Base-by-base conservation (phyloP, 805 yeast genomes). In the Cyberlindnera samutprakarnensis region DNA sequence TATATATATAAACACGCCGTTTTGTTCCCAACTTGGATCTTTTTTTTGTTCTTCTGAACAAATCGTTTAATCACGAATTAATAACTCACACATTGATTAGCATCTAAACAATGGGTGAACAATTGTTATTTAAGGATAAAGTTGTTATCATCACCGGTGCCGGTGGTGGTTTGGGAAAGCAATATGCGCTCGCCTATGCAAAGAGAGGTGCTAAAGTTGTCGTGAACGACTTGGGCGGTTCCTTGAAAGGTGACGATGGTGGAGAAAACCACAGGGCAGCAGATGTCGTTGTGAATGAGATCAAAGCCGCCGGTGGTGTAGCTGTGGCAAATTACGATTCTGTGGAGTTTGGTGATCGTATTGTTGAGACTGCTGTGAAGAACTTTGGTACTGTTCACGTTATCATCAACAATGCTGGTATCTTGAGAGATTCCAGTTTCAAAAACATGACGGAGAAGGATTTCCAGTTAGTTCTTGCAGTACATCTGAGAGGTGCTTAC, bases 281-380 rank as follows among this genome's bases (percentile, higher is more conserved):
- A 8, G 96, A 88, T 51, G 61, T 76, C 6, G 95, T 87, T 14
- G 97, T 88, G 20, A 72, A 82, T 4, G 96, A 88, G 57, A 90
- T 90, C 53, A 70, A 59, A 44, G 57, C 62, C 16, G 64, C 62
- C 16, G 95, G 95, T 25, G 96, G 96, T 34, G 57, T 62, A 41
- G 97, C 98, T 2, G 94, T 85, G 13, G 92, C 96, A 22, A 92
- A 90, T 59, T 87, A 86, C 64, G 94, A 90, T 63, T 85, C 94
- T 32, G 94, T 88, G 32, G 75, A 72, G 32, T 75, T 82, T 48
- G 95, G 96, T 36, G 90, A 77, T 35, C 80, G 76, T 50, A 87
- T 90, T 49, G 69, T 90, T 43, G 72, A 82, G 51, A 79, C 94
- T 14, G 96, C 96, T 1, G 70, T 92, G 40, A 77, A 84, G 48